Base-by-base conservation (phyloP, 768 basidiomycete genomes). In the Kwoniella botswanensis region DNA sequence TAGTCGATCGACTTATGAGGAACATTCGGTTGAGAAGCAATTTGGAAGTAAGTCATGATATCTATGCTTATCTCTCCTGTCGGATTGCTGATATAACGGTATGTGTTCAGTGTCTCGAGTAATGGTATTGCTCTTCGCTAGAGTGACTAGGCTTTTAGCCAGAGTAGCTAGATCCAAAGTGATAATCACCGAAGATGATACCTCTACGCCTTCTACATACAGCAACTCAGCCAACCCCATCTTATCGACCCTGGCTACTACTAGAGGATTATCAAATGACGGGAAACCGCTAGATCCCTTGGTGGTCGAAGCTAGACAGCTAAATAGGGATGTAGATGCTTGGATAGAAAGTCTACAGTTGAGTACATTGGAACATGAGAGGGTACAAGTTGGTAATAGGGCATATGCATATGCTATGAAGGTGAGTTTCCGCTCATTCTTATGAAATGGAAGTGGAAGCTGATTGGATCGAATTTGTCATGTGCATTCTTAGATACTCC, bases 11-110 rank as follows among this genome's bases (percentile, higher is more conserved):
- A 83, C 70, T 66, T 84, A 74, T 76, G 84, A 83, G 71, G 81
- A 73, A 65, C 85, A 85, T 68, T 85, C 84, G 55, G 84, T 86
- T 55, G 87, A 88, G 76, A 86, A 82, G 72, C 85, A 85, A 66
- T 86, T 86, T 77, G 87, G 86, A 55, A 84, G 78, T 82, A 63
- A 77, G 79, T 76, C 15, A 46, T 3, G 42, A 24, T 4, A 15
- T 35, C 35, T 35, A 35, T 7, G 21, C 13, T 54, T 26, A 50
- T 41, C 41, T 54, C 12, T 17, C 4, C 11, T 41, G 13, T 54
- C 9, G 22, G 24, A 6, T 11, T 15, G 35, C 21, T 50, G 12
- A 15, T 15, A 22, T 18, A 41, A 53, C n/a, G n/a, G 35, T 35
- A 21, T 53, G n/a, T 22, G 15, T 52, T 42, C 53, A 81, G 80